A percentile compares a stretch with the other conserved stretches of the same genome.
Evolutionary conservation across 163 green algal species (phyloP).

Genomic region (Scenedesmus sp.): DNA sequence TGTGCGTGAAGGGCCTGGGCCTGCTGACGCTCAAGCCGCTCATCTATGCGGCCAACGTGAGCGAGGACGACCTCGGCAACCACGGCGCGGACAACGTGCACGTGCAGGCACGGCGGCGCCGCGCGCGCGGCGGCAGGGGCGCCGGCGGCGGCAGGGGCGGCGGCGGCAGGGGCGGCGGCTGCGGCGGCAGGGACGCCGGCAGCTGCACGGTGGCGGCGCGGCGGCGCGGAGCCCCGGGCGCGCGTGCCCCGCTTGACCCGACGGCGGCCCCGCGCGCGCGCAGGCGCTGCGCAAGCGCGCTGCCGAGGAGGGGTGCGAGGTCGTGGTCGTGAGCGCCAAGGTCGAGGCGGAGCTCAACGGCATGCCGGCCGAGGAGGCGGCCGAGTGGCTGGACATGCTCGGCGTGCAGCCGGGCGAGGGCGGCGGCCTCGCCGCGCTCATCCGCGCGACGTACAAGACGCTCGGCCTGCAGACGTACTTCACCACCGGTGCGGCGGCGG

Average conservation of each 20-base stretch:
- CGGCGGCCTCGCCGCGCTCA: constrained; percentile 86
- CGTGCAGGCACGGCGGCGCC: constrained; percentile 65
- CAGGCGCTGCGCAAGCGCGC: constrained; percentile 56
- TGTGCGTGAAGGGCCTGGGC: constrained; percentile 79
- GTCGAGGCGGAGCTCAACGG: constrained; percentile 97
- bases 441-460: constrained; percentile 83
- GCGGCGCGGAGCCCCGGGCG: background rate
- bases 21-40: constrained; percentile 97
- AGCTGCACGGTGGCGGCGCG: background rate
- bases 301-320: constrained; percentile 60
- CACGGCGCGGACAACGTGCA: constrained; percentile 82
- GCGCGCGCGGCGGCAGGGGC: background rate
- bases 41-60: constrained; percentile 95
- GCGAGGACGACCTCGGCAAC: constrained; percentile 90
- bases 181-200: background rate
- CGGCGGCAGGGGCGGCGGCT: background rate
- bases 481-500: constrained; percentile 77
- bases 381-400: constrained; percentile 93
- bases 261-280: no score
- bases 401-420: constrained; percentile 77
- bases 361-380: constrained; percentile 87
- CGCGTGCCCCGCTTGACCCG: background rate
- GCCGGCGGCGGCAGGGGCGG: background rate
- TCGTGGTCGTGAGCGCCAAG: constrained; percentile 93
- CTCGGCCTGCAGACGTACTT: constrained; percentile 97